phyloP scores from a whole-genome alignment of 2,329 filamentous ascomycete genomes.

The Hymenoscyphus scutula region DNA sequence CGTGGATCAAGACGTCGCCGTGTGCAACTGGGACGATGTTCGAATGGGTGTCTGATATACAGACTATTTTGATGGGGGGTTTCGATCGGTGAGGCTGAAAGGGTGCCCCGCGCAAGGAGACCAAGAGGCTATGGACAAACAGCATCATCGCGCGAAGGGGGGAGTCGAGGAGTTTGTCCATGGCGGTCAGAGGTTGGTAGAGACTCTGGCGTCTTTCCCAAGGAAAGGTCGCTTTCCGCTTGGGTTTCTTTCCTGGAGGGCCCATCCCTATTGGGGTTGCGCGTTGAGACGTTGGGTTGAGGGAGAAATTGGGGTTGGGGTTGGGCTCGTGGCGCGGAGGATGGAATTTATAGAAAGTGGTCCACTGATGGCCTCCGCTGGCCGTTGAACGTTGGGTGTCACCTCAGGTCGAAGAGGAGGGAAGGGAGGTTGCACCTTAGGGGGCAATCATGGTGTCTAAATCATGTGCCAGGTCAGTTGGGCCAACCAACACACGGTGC shows the following conservation, averaged over 20 bases:
- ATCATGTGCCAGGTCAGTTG: slow-evolving; percentile 1
- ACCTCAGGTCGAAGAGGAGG: neutral
- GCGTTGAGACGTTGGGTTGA: neutral
- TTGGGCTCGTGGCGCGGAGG: neutral
- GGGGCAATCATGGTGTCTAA: neutral
- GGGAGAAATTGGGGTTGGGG: neutral
- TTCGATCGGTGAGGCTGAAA: slow-evolving; percentile 54
- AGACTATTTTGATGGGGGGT: slow-evolving; percentile 71
- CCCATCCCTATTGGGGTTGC: neutral
- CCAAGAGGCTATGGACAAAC: slow-evolving; percentile 61
- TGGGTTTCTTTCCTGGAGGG: neutral
- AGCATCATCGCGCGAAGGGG: slow-evolving; percentile 64
- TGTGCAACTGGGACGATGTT: slow-evolving; percentile 61
- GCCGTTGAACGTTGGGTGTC: no score
- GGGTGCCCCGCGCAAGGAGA: slow-evolving; percentile 65
- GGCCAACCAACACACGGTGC: neutral
- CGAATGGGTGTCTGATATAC: slow-evolving; percentile 86
- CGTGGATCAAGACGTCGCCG: slow-evolving; percentile 86
- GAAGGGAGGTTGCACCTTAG: neutral
- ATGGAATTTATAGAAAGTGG: neutral
- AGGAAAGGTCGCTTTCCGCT: slow-evolving; percentile 15
- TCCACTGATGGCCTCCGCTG: neutral
- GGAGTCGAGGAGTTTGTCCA: slow-evolving; percentile 65
- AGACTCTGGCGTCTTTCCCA: slow-evolving; percentile 32
- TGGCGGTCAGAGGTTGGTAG: slow-evolving; percentile 41